A percentile compares a stretch with the other conserved stretches of the same genome.
Conservation (phyloP, 176 grass and related monocot genomes). For the Carex myosuroides region DNA sequence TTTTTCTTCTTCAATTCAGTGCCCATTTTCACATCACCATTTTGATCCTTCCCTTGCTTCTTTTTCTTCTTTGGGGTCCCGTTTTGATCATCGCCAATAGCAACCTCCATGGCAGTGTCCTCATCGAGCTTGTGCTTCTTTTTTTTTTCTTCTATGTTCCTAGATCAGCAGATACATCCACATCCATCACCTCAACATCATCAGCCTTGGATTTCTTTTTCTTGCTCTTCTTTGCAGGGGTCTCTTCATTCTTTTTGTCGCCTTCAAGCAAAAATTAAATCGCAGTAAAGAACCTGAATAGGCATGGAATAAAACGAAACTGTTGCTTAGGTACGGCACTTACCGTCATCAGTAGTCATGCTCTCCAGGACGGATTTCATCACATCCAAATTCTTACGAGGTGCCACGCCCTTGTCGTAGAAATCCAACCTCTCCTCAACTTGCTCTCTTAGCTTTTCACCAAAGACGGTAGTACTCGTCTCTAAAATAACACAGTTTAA, state of each 20-base stretch:
- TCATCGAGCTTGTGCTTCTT: constrained; percentile 57
- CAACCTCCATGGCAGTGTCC: neutral
- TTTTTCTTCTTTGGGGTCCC: constrained; percentile 59
- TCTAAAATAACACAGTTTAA: constrained; percentile 29
- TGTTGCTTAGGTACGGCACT: constrained; percentile 22
- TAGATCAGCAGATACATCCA: constrained; percentile 46
- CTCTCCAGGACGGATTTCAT: constrained; percentile 81
- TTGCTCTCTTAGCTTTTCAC: constrained; percentile 83
- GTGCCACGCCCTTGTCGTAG: constrained; percentile 87
- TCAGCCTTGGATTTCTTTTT: constrained; percentile 50
- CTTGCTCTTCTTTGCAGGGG: constrained; percentile 47
- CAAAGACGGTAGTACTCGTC: constrained; percentile 51
- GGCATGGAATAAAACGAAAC: neutral
- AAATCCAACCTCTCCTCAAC: constrained; percentile 93
- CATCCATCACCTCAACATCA: constrained; percentile 47
- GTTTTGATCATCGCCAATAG: constrained; percentile 37
- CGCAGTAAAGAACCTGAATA: neutral
- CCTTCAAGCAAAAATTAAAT: neutral
- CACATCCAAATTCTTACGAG: constrained; percentile 91
- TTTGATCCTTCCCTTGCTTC: constrained; percentile 35
- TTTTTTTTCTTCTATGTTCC: constrained; percentile 70
- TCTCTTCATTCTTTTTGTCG: constrained; percentile 22
- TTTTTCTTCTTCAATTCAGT: constrained; percentile 26
- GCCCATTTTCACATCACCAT: constrained; percentile 24
- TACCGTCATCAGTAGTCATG: constrained; percentile 27